A percentile compares a stretch with the other conserved stretches of the same genome.
Conservation (phyloP, 139 green algal genomes). For the Cymbomonas tetramitiformis region DNA sequence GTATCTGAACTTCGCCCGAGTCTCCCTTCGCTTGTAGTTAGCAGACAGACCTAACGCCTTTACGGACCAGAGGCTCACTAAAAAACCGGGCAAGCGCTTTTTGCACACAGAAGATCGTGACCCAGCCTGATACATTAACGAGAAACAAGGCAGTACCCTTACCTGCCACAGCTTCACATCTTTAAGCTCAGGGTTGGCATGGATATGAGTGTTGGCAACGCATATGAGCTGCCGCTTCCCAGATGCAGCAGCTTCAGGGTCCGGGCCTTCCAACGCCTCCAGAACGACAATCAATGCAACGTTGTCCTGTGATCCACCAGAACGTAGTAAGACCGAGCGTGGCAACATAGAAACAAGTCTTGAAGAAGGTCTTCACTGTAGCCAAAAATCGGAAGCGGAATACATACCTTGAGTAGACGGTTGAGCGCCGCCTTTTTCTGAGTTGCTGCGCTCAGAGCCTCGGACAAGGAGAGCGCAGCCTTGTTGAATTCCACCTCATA, state of each 20-base stretch:
- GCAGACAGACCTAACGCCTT: too few species aligned
- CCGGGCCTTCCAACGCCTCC: constrained; percentile 61
- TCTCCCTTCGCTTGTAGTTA: too few species aligned
- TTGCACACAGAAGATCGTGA: background rate
- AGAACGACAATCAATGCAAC: constrained; percentile 91
- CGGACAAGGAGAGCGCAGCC: constrained; percentile 72
- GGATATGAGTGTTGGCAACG: constrained; percentile 98
- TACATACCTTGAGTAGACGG: constrained; percentile 75
- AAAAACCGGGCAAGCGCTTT: background rate
- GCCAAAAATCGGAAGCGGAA: too few species aligned
- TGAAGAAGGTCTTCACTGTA: too few species aligned
- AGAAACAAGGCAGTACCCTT: constrained; percentile 43
- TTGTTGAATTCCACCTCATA: constrained; percentile 99
- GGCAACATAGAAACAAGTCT: too few species aligned
- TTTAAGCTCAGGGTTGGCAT: constrained; percentile 88
- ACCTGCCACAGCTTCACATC: constrained; percentile 99
- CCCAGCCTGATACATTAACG: background rate
- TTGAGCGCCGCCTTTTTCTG: constrained; percentile 82
- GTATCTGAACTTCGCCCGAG: too few species aligned
- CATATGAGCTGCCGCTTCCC: constrained; percentile 74
- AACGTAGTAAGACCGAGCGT: background rate
- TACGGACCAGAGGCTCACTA: too few species aligned
- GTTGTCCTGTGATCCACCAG: constrained; percentile 67
- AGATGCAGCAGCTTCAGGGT: constrained; percentile 18
- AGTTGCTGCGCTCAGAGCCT: constrained; percentile 40